Evolutionary conservation across 805 yeast genomes (phyloP), one percentile per base, ranked within the genome.

Genomic region (Cyberlindnera suaveolens): DNA sequence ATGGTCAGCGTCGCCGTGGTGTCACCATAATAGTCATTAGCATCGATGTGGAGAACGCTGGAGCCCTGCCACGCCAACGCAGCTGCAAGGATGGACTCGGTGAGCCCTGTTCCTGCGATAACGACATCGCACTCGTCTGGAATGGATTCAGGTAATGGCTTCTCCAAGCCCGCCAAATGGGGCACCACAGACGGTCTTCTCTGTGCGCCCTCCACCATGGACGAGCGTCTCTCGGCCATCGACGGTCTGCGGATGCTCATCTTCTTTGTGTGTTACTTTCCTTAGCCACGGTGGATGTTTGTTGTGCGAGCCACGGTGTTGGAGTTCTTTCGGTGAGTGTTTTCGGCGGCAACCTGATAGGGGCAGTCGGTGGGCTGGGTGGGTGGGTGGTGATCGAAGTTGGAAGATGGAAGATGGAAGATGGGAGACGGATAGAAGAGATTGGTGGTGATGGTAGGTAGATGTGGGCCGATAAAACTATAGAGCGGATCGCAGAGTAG

Each of bases 31-130:
- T 86, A 82, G 26, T 78, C 73, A 58, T 89, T 84, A 35, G 80
- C 70, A 62, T 93, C 99, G 27, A 93, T 78, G 59, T 93, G 99
- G 36, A 93, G 68, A 8, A 93, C 97, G 50, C 75, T 80, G n/a
- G 93, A 80, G n/a, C 99, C 99, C 55, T 88, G 96, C 98, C 99
- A 93, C 11, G 97, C 84, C 38, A 93, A 71, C 0, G 97, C 91
- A 11, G 97, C 96, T 0, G 98, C 96, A 39, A 89, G 65, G 11
- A 93, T 80, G 52, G 88, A 78, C 62, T 93, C 96, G 2, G 81
- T 82, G 34, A 93, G 70, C 4, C 98, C 98, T 0, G 99, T 91
- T 31, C 99, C 99, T 50, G 85, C 78, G 43, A 93, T 85, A 27
- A 93, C 71, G 13, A 93, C 96, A 59, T 93, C 99, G 53, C 88